Evolutionary conservation across 345 rosid genomes (phyloP).

Genomic region (Gynandropsis gynandra): DNA sequence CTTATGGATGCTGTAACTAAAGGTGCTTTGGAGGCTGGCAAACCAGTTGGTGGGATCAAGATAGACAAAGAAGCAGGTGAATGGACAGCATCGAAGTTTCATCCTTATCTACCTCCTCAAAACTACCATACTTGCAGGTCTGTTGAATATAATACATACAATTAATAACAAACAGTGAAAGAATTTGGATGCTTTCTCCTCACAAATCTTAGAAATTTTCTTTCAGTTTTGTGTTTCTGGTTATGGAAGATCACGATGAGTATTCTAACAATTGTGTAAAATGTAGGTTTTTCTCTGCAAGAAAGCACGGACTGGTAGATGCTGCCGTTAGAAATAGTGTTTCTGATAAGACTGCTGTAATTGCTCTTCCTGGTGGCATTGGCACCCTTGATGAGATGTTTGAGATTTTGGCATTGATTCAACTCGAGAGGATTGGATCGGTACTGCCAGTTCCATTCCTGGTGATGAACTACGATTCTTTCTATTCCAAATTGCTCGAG

Average conservation of each 20-base stretch:
- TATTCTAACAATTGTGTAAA: background rate
- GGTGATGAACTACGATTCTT: conserved; percentile 80
- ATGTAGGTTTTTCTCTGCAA: conserved; percentile 85
- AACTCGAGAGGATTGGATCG: conserved; percentile 76
- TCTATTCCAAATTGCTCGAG: conserved; percentile 63
- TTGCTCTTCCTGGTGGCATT: conserved; percentile 85
- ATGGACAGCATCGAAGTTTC: conserved; percentile 85
- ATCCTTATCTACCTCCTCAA: conserved; percentile 68
- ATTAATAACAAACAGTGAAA: background rate
- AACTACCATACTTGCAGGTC: conserved; percentile 90
- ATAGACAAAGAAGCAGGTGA: conserved; percentile 80
- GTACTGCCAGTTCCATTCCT: conserved; percentile 67
- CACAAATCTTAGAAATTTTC: no score
- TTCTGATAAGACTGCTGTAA: conserved; percentile 63
- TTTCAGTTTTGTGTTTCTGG: no score
- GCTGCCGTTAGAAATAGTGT: conserved; percentile 50
- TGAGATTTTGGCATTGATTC: conserved; percentile 76
- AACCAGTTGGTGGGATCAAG: conserved; percentile 80
- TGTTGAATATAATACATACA: background rate
- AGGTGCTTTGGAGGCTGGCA: conserved; percentile 78
- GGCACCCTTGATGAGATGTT: conserved; percentile 90
- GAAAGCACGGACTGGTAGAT: conserved; percentile 89
- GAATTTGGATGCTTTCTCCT: background rate
- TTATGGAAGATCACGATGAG: no score
- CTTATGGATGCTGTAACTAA: conserved; percentile 87